These are phyloP conservation scores for Chondrus crispus DNA, from an alignment of 23 red algal genomes.

Conservation along the genomic window DNA sequence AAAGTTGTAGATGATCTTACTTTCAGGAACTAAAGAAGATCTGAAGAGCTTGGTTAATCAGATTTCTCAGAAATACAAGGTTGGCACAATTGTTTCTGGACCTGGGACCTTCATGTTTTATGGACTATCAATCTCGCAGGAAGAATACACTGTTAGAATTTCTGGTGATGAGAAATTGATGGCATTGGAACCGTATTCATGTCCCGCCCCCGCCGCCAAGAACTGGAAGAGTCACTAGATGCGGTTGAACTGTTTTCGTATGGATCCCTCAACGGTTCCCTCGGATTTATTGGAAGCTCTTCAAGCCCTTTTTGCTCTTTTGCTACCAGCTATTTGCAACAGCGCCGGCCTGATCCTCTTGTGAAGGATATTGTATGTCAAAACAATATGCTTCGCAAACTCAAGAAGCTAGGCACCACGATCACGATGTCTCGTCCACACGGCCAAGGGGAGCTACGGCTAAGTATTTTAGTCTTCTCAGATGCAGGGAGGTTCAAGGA, in stretches of 20 bases:
- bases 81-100: neutral
- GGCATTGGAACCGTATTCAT: neutral
- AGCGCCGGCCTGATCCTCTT: neutral
- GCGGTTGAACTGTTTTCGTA: neutral
- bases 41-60: neutral
- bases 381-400: neutral
- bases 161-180: neutral
- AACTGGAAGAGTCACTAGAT: neutral
- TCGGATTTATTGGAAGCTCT: neutral
- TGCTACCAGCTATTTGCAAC: neutral
- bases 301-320: constrained; percentile 11
- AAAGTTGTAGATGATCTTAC: neutral
- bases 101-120: neutral
- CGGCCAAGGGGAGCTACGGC: neutral
- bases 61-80: neutral
- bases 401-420: neutral
- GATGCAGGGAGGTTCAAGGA: neutral
- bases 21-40: neutral
- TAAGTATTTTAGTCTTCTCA: neutral
- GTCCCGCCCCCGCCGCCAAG: neutral
- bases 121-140: neutral
- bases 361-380: neutral
- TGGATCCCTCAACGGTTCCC: neutral
- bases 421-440: neutral
- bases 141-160: neutral